Evolutionary conservation across 176 grass and related monocot species (phyloP).

Genomic region (Stipa capillata): DNA sequence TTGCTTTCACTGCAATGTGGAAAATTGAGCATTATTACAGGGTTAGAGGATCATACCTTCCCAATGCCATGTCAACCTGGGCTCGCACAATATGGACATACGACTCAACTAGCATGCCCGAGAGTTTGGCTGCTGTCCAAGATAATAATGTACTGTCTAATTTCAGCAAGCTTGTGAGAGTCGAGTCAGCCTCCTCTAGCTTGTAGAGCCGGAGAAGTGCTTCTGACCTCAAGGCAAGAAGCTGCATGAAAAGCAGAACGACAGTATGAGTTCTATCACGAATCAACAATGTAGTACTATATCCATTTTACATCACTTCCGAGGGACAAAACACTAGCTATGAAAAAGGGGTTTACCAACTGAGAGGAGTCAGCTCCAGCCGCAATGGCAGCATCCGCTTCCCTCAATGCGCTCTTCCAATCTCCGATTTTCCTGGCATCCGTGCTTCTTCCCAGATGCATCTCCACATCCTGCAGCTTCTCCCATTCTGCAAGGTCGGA

Average conservation of each 20-base stretch:
- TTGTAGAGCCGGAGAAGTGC: conserved; percentile 78
- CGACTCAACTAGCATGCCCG: conserved; percentile 61
- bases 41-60: conserved; percentile 53
- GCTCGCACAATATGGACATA: conserved; percentile 76
- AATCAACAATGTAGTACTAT: neutral
- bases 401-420: conserved; percentile 77
- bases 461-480: conserved; percentile 71
- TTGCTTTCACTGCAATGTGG: neutral
- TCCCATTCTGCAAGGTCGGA: conserved; percentile 55
- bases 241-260: conserved; percentile 20
- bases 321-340: neutral
- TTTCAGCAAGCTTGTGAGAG: conserved; percentile 47
- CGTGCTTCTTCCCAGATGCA: conserved; percentile 51
- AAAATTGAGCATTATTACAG: conserved; percentile 9
- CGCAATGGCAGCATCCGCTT: conserved; percentile 79
- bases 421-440: conserved; percentile 75
- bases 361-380: conserved; percentile 73
- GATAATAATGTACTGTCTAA: conserved; percentile 41
- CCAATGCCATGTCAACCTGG: conserved; percentile 84
- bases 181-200: conserved; percentile 69
- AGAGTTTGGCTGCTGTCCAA: conserved; percentile 31
- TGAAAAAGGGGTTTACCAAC: conserved; percentile 35
- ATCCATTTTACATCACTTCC: neutral
- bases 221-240: conserved; percentile 80
- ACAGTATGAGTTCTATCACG: conserved; percentile 14